phyloP scores from a whole-genome alignment of 2,329 filamentous ascomycete genomes.

The Lecanoromycetidae sp. region DNA sequence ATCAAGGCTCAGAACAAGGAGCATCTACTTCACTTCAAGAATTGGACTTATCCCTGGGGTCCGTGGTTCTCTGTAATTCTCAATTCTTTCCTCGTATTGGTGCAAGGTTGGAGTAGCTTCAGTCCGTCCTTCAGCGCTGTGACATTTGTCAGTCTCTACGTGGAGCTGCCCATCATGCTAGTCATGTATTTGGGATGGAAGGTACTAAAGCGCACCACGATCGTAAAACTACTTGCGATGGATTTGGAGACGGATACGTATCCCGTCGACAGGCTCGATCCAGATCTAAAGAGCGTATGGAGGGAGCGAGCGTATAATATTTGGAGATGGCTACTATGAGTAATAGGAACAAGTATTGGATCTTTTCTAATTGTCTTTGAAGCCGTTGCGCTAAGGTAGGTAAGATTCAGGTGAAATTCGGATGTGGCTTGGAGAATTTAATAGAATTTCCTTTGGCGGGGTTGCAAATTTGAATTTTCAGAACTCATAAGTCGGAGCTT shows the following conservation, averaged over 20 bases:
- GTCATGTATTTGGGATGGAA: conserved; percentile 47
- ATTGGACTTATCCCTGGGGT: conserved; percentile 54
- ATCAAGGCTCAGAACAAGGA: conserved; percentile 47
- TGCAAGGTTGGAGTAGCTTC: conserved; percentile 46
- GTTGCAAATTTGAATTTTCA: too few relatives aligned
- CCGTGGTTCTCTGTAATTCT: conserved; percentile 46
- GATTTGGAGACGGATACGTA: conserved; percentile 40
- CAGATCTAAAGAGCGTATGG: conserved; percentile 1
- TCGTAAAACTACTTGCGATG: conserved; percentile 37
- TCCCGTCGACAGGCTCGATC: conserved; percentile 3
- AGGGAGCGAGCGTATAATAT: conserved; percentile 8
- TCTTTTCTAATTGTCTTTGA: too few relatives aligned
- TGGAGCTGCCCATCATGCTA: conserved; percentile 50
- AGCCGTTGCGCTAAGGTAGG: too few relatives aligned
- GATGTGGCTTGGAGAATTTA: too few relatives aligned
- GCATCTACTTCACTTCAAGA: conserved; percentile 50
- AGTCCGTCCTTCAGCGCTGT: conserved; percentile 10
- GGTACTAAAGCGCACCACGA: conserved; percentile 33
- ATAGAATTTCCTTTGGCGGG: too few relatives aligned
- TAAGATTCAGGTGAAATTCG: too few relatives aligned
- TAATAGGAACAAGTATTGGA: too few relatives aligned
- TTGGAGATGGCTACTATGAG: conserved; percentile 14
- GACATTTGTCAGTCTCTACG: conserved; percentile 50
- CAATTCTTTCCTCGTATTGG: conserved; percentile 48
- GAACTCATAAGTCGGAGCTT: too few relatives aligned